Conservation (phyloP, 129 eudicot species). For the Flaveria linearis region DNA sequence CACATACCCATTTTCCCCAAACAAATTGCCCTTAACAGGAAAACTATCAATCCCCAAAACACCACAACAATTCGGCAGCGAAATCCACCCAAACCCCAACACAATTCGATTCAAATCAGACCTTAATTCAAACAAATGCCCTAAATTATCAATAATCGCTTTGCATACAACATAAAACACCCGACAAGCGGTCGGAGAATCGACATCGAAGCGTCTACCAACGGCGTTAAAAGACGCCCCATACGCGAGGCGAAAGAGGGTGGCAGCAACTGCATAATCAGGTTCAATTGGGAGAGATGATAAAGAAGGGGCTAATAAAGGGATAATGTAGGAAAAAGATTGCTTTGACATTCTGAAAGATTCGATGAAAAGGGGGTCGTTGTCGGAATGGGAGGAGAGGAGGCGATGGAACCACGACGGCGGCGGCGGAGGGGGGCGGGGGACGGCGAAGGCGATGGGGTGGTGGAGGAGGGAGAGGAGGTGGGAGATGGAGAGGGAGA, state of each 20-base stretch:
- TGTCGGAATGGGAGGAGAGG: conserved; percentile 29
- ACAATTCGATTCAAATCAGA: conserved; percentile 62
- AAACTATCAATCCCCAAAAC: conserved; percentile 72
- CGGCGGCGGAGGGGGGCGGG: conserved; percentile 44
- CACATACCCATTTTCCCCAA: conserved; percentile 65
- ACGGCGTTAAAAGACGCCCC: conserved; percentile 54
- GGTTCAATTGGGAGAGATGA: conserved; percentile 45
- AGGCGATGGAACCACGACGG: conserved; percentile 57
- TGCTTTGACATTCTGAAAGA: conserved; percentile 65
- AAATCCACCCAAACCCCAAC: conserved; percentile 78
- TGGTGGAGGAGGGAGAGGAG: conserved; percentile 43
- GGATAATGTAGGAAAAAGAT: conserved; percentile 57
- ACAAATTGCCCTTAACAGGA: conserved; percentile 49
- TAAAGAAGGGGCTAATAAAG: conserved; percentile 38
- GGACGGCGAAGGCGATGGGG: conserved; percentile 38
- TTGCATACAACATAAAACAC: conserved; percentile 71
- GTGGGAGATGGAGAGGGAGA: conserved; percentile 50
- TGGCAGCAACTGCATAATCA: conserved; percentile 58
- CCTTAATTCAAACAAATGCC: conserved; percentile 65
- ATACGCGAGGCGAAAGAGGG: conserved; percentile 75
- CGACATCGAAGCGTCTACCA: conserved; percentile 53
- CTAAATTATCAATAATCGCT: conserved; percentile 60
- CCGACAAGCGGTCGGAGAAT: conserved; percentile 54
- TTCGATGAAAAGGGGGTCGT: conserved; percentile 50
- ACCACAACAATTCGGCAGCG: conserved; percentile 87